Conservation (phyloP, 2,329 filamentous ascomycete species). For the Alternaria sp. region DNA sequence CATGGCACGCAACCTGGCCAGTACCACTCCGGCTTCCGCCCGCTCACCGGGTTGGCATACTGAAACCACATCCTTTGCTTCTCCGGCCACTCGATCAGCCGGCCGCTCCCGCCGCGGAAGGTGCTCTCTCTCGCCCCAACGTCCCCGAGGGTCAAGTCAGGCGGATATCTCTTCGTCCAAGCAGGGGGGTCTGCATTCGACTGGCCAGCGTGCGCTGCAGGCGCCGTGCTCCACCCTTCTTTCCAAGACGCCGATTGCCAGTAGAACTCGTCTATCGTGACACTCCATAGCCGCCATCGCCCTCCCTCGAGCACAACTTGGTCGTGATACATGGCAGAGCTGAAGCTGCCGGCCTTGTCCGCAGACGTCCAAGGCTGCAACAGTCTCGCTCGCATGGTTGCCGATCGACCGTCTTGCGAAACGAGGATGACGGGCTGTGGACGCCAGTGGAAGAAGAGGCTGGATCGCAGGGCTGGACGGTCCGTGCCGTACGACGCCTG, state of each 20-base stretch:
- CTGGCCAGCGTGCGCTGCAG: too few species aligned
- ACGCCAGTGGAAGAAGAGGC: conserved; percentile 39
- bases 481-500: conserved; percentile 33
- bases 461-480: conserved; percentile 22
- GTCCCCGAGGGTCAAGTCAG: conserved; percentile 28
- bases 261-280: conserved; percentile 41
- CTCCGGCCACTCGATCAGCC: conserved; percentile 33
- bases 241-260: conserved; percentile 35
- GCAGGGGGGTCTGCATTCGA: conserved; percentile 24
- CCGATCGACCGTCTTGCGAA: conserved; percentile 35
- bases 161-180: conserved; percentile 34
- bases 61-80: conserved; percentile 38
- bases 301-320: conserved; percentile 36
- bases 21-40: conserved; percentile 29
- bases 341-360: conserved; percentile 30
- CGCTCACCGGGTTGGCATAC: conserved; percentile 35
- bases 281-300: conserved; percentile 36
- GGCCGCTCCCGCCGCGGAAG: conserved; percentile 31
- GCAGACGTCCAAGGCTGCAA: conserved; percentile 35
- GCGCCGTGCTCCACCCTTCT: conserved; percentile 32
- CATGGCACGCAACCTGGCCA: conserved; percentile 39
- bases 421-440: conserved; percentile 37
- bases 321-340: conserved; percentile 38
- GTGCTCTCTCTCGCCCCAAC: conserved; percentile 31
- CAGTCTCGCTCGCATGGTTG: conserved; percentile 26